Evolutionary conservation across 768 basidiomycete species (phyloP), one percentile per base, ranked within the genome.

Genomic region (Mycena crocata): DNA sequence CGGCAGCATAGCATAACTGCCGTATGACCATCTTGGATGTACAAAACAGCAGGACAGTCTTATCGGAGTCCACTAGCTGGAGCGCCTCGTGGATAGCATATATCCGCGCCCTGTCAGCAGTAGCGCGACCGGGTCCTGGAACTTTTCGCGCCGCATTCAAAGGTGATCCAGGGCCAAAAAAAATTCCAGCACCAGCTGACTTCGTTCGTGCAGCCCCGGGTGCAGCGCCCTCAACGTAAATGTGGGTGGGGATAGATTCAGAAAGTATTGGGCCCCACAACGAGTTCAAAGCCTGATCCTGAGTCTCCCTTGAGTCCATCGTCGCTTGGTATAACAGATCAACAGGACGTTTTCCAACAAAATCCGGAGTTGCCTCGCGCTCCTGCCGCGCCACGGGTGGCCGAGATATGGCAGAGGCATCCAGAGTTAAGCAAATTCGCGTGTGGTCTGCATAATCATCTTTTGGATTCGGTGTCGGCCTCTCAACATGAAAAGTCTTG

Each of bases 371-470:
- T 8, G 9, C 10, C 21, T 45, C 44, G 7, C 23, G 44, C 44
- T 37, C 10, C 9, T 37, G 17, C 10, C 10, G 35, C 9, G 10
- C 35, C 17, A 9, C 10, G 17, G 8, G 6, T 9, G 4, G 19
- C 3, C 28, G 49, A 12, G n/a, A 35, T 19, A 45, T 37, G 7
- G 30, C 42, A 5, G 34, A 13, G 9, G 17, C 57, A 28, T 49
- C 30, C 14, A 59, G 28, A 2, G 57, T 34, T 5, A 59, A 13
- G 31, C 57, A 59, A 26, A 59, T 59, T 3, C 57, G 57, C 1
- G 45, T 48, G 34, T 59, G 57, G 32, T 59, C 57, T 12, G 45
- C 26, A 44, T 46, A 59, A 19, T 59, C 57, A 28, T 59, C 42
- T 10, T 31, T 30, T 19, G 57, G 57, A 24, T 59, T 46, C 14